Conservation (phyloP, 148 eudicot genomes). For the Polygonum maritimum region DNA sequence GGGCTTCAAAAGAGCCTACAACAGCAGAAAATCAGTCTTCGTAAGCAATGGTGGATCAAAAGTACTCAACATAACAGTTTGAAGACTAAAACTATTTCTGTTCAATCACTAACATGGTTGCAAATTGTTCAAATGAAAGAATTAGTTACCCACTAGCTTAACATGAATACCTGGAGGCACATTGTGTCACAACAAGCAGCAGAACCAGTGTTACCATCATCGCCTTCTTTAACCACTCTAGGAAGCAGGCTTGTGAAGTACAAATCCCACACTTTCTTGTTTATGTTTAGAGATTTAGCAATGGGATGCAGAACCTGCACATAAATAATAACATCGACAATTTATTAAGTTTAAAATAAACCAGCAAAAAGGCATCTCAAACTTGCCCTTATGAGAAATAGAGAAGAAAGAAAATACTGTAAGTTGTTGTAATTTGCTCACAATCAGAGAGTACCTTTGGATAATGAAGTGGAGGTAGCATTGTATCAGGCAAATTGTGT, state of each 20-base stretch:
- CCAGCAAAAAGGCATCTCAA: neutral
- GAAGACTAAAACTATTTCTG: too few relatives aligned
- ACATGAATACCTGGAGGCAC: slow-evolving; percentile 62
- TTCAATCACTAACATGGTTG: too few relatives aligned
- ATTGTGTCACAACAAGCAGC: slow-evolving; percentile 70
- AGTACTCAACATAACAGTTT: too few relatives aligned
- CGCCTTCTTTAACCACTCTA: slow-evolving; percentile 65
- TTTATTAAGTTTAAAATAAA: neutral
- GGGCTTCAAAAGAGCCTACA: slow-evolving; percentile 84
- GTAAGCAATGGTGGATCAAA: too few relatives aligned
- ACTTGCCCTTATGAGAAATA: neutral
- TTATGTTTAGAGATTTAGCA: slow-evolving; percentile 50
- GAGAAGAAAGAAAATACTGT: too few relatives aligned
- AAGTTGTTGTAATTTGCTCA: too few relatives aligned
- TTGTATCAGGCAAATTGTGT: slow-evolving; percentile 57
- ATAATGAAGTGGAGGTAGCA: slow-evolving; percentile 74
- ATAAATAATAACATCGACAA: neutral
- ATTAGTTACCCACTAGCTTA: neutral
- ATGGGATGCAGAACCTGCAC: slow-evolving; percentile 71
- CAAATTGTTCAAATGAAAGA: too few relatives aligned
- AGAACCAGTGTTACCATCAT: slow-evolving; percentile 84
- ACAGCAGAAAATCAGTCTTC: neutral
- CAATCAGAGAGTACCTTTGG: slow-evolving; percentile 71
- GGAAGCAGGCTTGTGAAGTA: slow-evolving; percentile 81
- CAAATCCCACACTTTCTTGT: slow-evolving; percentile 62